These are phyloP conservation scores for Sporothrix curviconia DNA, from an alignment of 2,329 filamentous ascomycete genomes.

Conservation along the genomic window DNA sequence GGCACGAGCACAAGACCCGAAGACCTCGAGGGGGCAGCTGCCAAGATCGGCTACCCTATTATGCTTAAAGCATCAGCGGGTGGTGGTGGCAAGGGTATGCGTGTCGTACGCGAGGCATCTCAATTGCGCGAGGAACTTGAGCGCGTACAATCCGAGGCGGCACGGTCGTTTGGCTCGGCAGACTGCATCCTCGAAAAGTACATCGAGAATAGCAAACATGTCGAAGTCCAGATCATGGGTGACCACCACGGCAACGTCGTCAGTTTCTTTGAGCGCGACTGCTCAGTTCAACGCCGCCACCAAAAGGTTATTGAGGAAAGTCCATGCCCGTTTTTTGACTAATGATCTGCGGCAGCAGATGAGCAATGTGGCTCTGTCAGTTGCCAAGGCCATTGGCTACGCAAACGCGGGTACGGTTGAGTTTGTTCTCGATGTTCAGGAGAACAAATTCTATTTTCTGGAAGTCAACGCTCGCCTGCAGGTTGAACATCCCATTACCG, in stretches of 20 bases:
- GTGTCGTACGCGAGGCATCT: constrained; percentile 64
- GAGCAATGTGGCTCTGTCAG: constrained; percentile 90
- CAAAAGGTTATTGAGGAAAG: constrained; percentile 99
- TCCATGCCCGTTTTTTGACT: constrained; percentile 40
- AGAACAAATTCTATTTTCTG: constrained; percentile 98
- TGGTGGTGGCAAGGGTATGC: constrained; percentile 97
- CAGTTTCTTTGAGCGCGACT: constrained; percentile 95
- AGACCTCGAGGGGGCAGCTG: constrained; percentile 68
- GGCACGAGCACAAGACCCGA: constrained; percentile 94
- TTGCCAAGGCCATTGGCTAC: constrained; percentile 90
- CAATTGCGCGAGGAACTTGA: constrained; percentile 69
- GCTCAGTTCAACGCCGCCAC: constrained; percentile 93
- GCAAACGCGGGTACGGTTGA: constrained; percentile 97
- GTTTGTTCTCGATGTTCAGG: constrained; percentile 95
- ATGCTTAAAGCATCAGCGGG: constrained; percentile 99
- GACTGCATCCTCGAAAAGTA: constrained; percentile 98
- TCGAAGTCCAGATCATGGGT: constrained; percentile 93
- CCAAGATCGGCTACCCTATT: constrained; percentile 91
- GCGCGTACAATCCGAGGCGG: constrained; percentile 84
- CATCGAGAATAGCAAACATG: constrained; percentile 86
- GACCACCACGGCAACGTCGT: constrained; percentile 99
- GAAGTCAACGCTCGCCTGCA: constrained; percentile 98
- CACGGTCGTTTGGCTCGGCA: constrained; percentile 97
- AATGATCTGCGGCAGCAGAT: constrained; percentile 50
- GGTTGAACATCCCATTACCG: constrained; percentile 97